Base-by-base conservation (phyloP, 2,329 filamentous ascomycete species). In the Phyllosticta citribraziliensis region DNA sequence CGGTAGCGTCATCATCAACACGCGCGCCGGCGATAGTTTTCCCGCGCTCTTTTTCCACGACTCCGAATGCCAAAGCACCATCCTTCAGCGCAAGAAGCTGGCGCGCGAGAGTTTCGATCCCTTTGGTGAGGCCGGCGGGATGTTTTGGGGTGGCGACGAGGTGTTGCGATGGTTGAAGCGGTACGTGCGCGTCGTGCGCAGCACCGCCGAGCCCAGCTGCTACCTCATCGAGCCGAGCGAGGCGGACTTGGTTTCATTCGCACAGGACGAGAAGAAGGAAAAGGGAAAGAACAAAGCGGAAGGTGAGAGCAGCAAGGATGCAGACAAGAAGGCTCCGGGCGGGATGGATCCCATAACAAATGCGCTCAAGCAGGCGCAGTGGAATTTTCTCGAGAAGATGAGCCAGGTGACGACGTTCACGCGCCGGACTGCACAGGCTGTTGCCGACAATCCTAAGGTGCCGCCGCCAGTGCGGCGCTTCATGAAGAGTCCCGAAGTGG, bases 131-230 rank as follows among this genome's bases (percentile, higher is more conserved):
- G 82, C 82, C 65, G 93, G 93, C 0, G 84, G 89, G 72, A 87
- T 96, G 80, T 97, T 97, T 70, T 99, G 95, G 94, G 95, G 94
- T 61, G 94, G 94, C 5, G 94, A 99, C 71, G 93, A 99, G 76
- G 88, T 97, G 0, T 73, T 99, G 55, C 82, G 91, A 60, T 99
- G 95, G 94, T 70, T 99, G 67, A 89, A 86, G 71, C 82, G 87
- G 71, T 97, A 96, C 73, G 84, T 94, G 6, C 82, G 80, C 20
- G 85, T 99, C 14, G 89, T 97, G 74, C 82, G 91, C 63, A 95
- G 91, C 40, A 84, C 82, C 0, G 90, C 89, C 0, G 95, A 99
- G 70, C 88, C 89, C 0, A 96, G 91, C 66, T 88, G 96, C 25
- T 99, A 96, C 70, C 79, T 99, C 24, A 83, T 99, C 50, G 90